Base-by-base conservation (phyloP, 352 stramenopile genomes). In the Phytophthora pluvialis region DNA sequence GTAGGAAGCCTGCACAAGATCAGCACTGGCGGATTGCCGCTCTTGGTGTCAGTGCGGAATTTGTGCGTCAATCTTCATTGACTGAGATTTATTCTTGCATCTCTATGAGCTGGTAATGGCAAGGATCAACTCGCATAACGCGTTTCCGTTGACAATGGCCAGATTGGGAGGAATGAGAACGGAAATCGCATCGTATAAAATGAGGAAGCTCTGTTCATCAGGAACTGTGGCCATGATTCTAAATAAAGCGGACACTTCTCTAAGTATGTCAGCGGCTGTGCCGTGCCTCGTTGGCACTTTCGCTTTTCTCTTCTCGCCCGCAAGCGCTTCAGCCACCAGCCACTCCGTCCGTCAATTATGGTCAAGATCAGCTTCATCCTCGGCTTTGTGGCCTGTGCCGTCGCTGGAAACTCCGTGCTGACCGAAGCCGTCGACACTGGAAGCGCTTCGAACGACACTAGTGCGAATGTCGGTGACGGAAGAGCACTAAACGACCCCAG, bases 351-450 rank as follows among this genome's bases (percentile, higher is more conserved):
- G 10, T 32, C 33, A 39, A 39, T 6, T 4, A 72, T 72, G 64
- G 64, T 72, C 64, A 72, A 72, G 57, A 46, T 40, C 40, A 68
- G 32, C 46, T 54, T 60, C 45, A 38, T 64, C 38, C 4, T 72
- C 40, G 33, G 25, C 15, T 36, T 68, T 31, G 46, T 18, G 0
- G 32, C 36, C 13, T 52, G 33, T 11, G 51, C 45, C n/a, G 11
- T 64, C 31, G n/a, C 47, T 10, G 33, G n/a, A 38, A 58, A n/a
- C 6, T 32, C 21, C 5, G n/a, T 32, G 1, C 26, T 60, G 31
- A 58, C 4, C n/a, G 35, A 55, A 32, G 36, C 50, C 21, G 38
- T 47, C 10, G n/a, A 39, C 5, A 40, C 4, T 15, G 40, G 46
- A 25, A 65, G 54, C 33, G 33, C 55, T 21, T 35, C 36, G 32